These are phyloP conservation scores for Vanderwaltozyma yarrowii DNA, from an alignment of 805 yeast genomes.

Conservation along the genomic window DNA sequence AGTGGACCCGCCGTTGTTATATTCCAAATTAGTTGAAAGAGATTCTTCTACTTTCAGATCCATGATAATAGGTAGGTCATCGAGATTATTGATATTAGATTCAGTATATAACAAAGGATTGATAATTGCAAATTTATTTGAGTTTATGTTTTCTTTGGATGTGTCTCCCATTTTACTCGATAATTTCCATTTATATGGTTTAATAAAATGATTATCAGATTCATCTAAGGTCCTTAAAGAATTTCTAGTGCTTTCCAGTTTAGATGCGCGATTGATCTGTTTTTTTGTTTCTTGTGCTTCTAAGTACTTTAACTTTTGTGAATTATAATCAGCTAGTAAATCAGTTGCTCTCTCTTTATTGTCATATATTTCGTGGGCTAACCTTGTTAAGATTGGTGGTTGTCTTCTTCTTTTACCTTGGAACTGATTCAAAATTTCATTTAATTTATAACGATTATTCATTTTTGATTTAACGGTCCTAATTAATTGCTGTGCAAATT, in stretches of 20 bases:
- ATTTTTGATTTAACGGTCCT: constrained; percentile 42
- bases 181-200: background rate
- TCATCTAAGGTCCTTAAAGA: background rate
- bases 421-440: constrained; percentile 26
- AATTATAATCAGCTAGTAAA: constrained; percentile 5
- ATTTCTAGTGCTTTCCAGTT: too few species aligned
- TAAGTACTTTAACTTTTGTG: constrained; percentile 2
- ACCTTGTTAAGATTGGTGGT: constrained; percentile 19
- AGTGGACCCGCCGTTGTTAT: too few species aligned
- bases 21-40: background rate
- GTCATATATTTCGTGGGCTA: constrained; percentile 4
- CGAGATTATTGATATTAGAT: constrained; percentile 13
- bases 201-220: background rate
- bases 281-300: background rate
- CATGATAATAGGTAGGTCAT: constrained; percentile 12
- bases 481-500: constrained; percentile 47
- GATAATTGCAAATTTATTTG: background rate
- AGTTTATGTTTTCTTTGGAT: background rate
- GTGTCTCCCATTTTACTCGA: background rate
- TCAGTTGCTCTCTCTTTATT: constrained; percentile 6
- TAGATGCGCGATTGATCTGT: too few species aligned
- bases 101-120: constrained; percentile 17
- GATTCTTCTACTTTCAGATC: constrained; percentile 1
- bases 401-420: constrained; percentile 21
- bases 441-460: constrained; percentile 29